phyloP scores from a whole-genome alignment of 345 rosid genomes.

The Salix purpurea region DNA sequence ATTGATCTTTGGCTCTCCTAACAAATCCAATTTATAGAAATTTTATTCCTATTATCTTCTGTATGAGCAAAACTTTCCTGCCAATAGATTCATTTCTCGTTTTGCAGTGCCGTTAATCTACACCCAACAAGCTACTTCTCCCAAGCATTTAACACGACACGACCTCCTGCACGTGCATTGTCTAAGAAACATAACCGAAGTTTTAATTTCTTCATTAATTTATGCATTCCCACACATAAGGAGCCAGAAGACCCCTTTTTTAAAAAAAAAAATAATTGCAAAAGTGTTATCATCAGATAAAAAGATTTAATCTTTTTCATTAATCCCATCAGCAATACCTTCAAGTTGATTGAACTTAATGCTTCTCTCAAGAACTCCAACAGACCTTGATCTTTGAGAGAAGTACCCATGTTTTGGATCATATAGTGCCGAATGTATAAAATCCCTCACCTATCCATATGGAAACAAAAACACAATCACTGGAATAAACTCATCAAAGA shows the following conservation, averaged over 20 bases:
- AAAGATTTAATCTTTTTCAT: background rate
- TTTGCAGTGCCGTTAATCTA: background rate
- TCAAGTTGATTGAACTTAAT: conserved; percentile 76
- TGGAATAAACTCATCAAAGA: background rate
- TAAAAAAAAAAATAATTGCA: background rate
- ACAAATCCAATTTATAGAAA: background rate
- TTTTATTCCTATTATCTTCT: no score
- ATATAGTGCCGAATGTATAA: conserved; percentile 67
- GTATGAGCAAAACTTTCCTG: no score
- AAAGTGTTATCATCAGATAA: background rate
- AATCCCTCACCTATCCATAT: conserved; percentile 68
- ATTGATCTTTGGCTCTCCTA: no score
- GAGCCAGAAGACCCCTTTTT: background rate
- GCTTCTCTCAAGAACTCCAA: conserved; percentile 78
- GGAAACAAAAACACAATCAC: background rate
- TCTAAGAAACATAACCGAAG: background rate
- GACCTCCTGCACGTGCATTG: no score
- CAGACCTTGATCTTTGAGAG: conserved; percentile 68
- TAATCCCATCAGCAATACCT: conserved; percentile 35
- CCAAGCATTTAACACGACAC: no score
- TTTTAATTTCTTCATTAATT: background rate
- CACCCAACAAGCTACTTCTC: background rate
- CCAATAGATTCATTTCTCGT: background rate
- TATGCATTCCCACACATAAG: background rate
- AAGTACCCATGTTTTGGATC: conserved; percentile 83